Evolutionary conservation across 2,329 filamentous ascomycete genomes (phyloP), one percentile per base, ranked within the genome.

Genomic region (Venturia oleaginea): DNA sequence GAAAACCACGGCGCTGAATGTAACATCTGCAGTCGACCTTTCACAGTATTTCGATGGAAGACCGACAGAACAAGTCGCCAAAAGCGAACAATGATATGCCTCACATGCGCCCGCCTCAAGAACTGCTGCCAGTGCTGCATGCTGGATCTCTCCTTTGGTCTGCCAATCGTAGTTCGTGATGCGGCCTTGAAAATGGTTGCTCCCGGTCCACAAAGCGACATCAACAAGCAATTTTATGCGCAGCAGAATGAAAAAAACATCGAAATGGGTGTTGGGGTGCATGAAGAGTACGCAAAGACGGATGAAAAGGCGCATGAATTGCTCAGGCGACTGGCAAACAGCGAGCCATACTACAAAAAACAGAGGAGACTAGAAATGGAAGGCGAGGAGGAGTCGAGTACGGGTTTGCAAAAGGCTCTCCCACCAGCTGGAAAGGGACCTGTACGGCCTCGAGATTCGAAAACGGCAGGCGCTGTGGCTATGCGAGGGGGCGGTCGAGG

Each of bases 41-140:
- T 97, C 73, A 97, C 94, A 32, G 84, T 97, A 63, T 99, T 99
- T 76, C 86, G 88, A 71, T 99, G 93, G 93, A 93, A 93, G 71
- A 87, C 90, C 68, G 92, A 96, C 75, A 90, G 94, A 65, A 94
- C 92, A 2, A 86, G 92, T 32, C 90, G 92, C 67, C 92, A 93
- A 76, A 96, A 95, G 78, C 88, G 90, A 69, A 97, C 93, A 64
- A 96, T 91, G 71, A 95, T 97, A 71, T 99, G 94, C 76, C 82
- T 99, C 30, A 99, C 94, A 48, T 99, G 94, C 80, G 93, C 94
- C 27, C 89, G 94, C 55, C 83, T 97, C 69, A 99, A 99, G 79
- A 99, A 99, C 80, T 97, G 94, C 80, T 99, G 94, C 73, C 94
- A 99, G 80, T 93, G 89, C 78, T 99, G 94, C 80, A 97, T 97